phyloP scores from a whole-genome alignment of 192 early-diverging fungal genomes.

The Gryganskiella cystojenkinii region DNA sequence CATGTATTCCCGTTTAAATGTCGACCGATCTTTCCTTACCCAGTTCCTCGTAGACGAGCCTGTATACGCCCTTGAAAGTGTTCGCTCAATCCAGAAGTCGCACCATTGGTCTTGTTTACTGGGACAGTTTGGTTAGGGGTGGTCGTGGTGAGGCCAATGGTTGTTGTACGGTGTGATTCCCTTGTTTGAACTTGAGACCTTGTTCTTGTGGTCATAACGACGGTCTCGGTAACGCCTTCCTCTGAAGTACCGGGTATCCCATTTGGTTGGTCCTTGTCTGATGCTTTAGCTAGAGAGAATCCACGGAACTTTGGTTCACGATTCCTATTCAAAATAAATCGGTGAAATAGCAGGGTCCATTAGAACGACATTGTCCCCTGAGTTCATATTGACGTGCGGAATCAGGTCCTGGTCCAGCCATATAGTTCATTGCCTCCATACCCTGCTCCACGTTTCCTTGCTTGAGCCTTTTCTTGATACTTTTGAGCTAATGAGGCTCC shows the following conservation, averaged over 20 bases:
- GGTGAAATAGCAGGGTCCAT: neutral
- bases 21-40: too few species aligned
- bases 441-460: constrained; percentile 45
- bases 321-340: constrained; percentile 17
- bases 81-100: constrained; percentile 18
- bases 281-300: constrained; percentile 22
- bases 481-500: constrained; percentile 14
- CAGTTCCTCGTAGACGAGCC: constrained; percentile 35
- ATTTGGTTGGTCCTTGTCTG: neutral
- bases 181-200: too few species aligned
- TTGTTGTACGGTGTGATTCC: neutral
- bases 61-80: constrained; percentile 30
- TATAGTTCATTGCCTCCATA: too few species aligned
- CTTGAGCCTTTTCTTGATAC: constrained; percentile 38
- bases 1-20: too few species aligned
- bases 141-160: neutral
- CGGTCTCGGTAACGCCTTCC: neutral
- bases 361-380: too few species aligned
- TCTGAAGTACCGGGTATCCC: neutral
- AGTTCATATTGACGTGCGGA: too few species aligned
- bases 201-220: too few species aligned
- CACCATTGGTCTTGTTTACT: neutral
- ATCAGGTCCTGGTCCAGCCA: too few species aligned
- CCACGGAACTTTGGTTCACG: constrained; percentile 40
- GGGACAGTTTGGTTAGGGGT: neutral